Base-by-base conservation (phyloP, 2,329 filamentous ascomycete genomes). In the Cladosporium sp. region DNA sequence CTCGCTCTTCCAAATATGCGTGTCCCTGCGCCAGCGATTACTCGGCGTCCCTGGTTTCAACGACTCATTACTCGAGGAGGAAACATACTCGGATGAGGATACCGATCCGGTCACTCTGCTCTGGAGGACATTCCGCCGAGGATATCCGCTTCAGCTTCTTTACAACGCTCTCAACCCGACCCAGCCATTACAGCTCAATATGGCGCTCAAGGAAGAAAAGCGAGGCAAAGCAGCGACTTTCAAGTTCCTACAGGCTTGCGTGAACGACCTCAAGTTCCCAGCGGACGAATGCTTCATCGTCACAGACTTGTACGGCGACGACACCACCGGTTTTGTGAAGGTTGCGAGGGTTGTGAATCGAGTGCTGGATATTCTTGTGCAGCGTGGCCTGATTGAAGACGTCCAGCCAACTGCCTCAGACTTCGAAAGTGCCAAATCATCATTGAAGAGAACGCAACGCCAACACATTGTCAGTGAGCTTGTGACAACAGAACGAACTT, bases 261-360 rank as follows among this genome's bases (percentile, higher is more conserved):
- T 95, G 69, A 86, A 86, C 64, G 89, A 96, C 53, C 80, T 97
- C 51, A 84, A 86, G 57, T 88, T 97, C 54, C 83, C 89, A 2
- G 80, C 90, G 4, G 83, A 87, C 48, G 91, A 96, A 61, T 92
- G 90, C 68, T 97, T 97, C 73, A 89, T 96, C 66, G 88, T 99
- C 66, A 89, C 85, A 58, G 93, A 99, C 74, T 78, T 97, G 45
- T 92, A 94, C 74, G 90, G 91, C 55, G 91, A 92, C 66, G 95
- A 97, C 73, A 99, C 94, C 1, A 97, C 91, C 44, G 94, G 94
- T 3, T 97, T 99, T 71, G 91, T 97, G 65, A 97, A 97, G 83
- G 92, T 96, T 58, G 92, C 89, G 22, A 90, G 91, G 75, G 90
- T 96, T 58, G 90, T 99, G 63, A 97, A 96, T 71, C 84, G 87